phyloP scores from a whole-genome alignment of 148 eudicot genomes.

The Rhododendron vialii region DNA sequence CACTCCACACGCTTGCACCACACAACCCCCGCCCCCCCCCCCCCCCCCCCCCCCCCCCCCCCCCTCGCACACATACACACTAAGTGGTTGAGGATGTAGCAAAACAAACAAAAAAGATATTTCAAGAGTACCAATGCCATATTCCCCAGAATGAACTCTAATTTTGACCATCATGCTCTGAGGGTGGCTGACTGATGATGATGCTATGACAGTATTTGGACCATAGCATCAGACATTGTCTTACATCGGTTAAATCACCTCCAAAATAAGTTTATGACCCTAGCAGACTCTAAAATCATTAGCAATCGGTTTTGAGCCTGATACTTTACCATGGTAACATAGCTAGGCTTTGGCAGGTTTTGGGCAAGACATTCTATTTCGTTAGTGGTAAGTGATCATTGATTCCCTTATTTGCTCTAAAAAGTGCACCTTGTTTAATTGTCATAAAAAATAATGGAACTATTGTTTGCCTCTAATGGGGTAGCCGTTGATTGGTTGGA shows the following conservation, averaged over 20 bases:
- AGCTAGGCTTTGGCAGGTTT: background rate
- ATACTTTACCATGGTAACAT: background rate
- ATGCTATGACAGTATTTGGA: background rate
- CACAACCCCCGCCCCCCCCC: too few species aligned
- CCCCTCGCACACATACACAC: too few species aligned
- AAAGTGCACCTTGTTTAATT: background rate
- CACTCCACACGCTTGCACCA: background rate
- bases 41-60: background rate
- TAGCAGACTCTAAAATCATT: background rate
- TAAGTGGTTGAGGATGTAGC: background rate
- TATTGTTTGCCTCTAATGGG: background rate
- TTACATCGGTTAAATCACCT: background rate
- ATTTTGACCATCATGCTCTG: background rate
- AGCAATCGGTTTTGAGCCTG: background rate
- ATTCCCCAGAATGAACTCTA: too few species aligned
- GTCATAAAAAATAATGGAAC: too few species aligned
- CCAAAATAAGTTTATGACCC: background rate
- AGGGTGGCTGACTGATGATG: background rate
- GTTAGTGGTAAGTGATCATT: background rate
- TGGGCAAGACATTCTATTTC: background rate
- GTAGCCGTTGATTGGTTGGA: too few species aligned
- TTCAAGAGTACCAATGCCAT: too few species aligned
- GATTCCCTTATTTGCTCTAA: background rate
- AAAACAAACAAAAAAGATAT: background rate
- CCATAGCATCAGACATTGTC: background rate